Evolutionary conservation across 176 grass and related monocot genomes (phyloP).

Genomic region (Zizania latifolia): DNA sequence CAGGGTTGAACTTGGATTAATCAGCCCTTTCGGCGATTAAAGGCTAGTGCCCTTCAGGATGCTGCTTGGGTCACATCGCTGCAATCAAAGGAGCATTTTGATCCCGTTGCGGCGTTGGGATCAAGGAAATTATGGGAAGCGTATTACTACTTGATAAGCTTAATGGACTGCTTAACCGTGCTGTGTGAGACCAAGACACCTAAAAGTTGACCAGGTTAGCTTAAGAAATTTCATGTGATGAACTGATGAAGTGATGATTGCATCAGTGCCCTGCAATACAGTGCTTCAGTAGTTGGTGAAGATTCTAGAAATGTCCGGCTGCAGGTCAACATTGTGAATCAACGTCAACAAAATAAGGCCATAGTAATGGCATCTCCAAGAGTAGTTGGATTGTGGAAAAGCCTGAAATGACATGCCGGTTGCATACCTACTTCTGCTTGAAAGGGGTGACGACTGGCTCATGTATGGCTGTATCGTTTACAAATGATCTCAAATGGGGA

Average conservation of each 20-base stretch:
- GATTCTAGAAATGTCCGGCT: neutral
- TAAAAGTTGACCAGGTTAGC: neutral
- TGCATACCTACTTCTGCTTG: neutral
- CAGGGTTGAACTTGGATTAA: neutral
- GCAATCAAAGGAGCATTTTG: neutral
- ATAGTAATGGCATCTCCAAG: neutral
- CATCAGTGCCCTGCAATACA: neutral
- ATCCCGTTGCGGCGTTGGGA: neutral
- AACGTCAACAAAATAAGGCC: neutral
- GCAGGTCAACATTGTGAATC: conserved; percentile 5
- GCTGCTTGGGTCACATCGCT: conserved; percentile 8
- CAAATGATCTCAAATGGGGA: neutral
- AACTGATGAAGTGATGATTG: neutral
- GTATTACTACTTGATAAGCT: neutral
- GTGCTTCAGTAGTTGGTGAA: conserved; percentile 11
- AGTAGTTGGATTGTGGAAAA: neutral
- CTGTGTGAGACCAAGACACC: neutral
- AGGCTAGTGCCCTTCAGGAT: conserved; percentile 13
- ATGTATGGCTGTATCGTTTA: neutral
- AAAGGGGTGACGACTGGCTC: neutral
- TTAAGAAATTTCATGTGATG: neutral
- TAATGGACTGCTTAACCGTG: neutral
- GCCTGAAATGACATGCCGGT: neutral
- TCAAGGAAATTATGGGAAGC: neutral
- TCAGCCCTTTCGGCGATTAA: conserved; percentile 27